Evolutionary conservation across 352 stramenopile species (phyloP), one percentile per base, ranked within the genome.

Genomic region (Globisporangium acanthophoron): DNA sequence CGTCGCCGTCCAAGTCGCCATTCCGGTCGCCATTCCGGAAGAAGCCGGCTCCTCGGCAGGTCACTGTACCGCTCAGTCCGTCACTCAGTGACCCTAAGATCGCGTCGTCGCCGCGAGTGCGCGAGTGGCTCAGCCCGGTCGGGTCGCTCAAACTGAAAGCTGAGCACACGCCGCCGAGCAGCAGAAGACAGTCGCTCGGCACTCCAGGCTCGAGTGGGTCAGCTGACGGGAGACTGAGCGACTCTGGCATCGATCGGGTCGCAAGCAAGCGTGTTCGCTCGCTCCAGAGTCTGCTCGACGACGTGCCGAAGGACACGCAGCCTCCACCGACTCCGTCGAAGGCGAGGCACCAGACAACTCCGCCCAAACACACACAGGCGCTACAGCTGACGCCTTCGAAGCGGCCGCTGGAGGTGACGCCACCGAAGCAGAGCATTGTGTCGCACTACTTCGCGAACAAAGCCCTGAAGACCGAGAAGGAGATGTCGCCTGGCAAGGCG

Each of bases 11-110:
- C 29, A 82, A 84, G 41, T 94, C 85, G 8, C 79, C 79, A 6
- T 92, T 87, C 52, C 75, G 81, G 13, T 91, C 82, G 18, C 79
- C 85, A 11, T 90, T 92, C 60, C 70, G 78, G 20, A 92, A 92
- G 71, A 89, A 87, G 56, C 48, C 70, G 21, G 76, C 71, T 29
- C 73, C 76, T 5, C 64, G 54, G 69, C 56, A 50, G 56, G 58
- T 20, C 61, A 66, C 43, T 47, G 71, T 35, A 60, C 67, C 56
- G 18, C 48, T 62, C 8, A 66, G 60, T 45, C 54, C 60, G 5
- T 58, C 54, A 12, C 67, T 59, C n/a, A 60, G 54, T 27, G 62
- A 68, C 31, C 62, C 56, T 11, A 41, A 29, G 1, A 53, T 68
- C 24, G 37, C 49, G 9, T 33, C 56, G 15, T 77, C 69, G 3